Conservation (phyloP, 306 rosid genomes). For the Cicer bijugum region DNA sequence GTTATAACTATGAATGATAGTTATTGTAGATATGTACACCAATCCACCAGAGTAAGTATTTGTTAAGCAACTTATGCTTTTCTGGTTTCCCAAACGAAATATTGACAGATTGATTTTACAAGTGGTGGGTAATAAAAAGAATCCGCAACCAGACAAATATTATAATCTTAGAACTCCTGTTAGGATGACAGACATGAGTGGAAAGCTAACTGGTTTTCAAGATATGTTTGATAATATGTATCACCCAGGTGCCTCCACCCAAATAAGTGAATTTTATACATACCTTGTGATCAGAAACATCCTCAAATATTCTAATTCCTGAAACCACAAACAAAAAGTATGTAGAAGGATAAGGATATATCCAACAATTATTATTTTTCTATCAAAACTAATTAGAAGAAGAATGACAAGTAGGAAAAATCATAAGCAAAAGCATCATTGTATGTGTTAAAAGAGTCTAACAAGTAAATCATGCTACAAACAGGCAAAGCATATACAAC, state of each 20-base stretch:
- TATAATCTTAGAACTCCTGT: slow-evolving; percentile 37
- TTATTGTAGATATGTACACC: background rate
- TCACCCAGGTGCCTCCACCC: slow-evolving; percentile 13
- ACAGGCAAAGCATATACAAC: background rate
- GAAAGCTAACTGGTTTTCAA: slow-evolving; percentile 42
- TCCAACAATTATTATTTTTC: slow-evolving; percentile 12
- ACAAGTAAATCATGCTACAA: slow-evolving; percentile 21
- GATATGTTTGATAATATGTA: slow-evolving; percentile 33
- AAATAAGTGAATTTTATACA: slow-evolving; percentile 18
- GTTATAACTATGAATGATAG: slow-evolving; percentile 18
- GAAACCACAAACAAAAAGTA: slow-evolving; percentile 54
- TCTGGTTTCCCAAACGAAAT: slow-evolving; percentile 32
- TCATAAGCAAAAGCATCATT: slow-evolving; percentile 18
- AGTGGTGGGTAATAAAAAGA: background rate
- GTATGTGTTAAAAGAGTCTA: slow-evolving; percentile 22
- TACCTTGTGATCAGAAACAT: slow-evolving; percentile 81
- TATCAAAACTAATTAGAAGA: slow-evolving; percentile 24
- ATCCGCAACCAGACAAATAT: slow-evolving; percentile 21
- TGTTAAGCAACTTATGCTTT: slow-evolving; percentile 15
- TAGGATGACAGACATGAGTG: slow-evolving; percentile 32
- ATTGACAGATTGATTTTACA: slow-evolving; percentile 23
- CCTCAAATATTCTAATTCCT: slow-evolving; percentile 95
- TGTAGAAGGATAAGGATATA: slow-evolving; percentile 39
- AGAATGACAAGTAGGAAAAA: slow-evolving; percentile 34
- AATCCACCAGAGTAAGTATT: slow-evolving; percentile 1